These are phyloP conservation scores for Camelina hispida DNA, from an alignment of 345 rosid genomes.

Conservation along the genomic window DNA sequence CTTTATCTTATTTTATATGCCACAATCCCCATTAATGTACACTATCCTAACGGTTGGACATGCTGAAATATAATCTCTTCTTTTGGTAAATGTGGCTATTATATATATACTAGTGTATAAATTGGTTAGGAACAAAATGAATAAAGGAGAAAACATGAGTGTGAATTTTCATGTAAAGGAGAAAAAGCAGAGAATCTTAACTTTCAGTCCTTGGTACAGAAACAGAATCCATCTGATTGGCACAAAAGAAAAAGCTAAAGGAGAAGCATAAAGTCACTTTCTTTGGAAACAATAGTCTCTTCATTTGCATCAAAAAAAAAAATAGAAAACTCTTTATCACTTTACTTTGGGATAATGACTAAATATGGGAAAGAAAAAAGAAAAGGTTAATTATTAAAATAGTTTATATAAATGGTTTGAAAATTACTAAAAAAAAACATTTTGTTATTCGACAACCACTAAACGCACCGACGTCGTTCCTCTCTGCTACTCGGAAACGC, in stretches of 20 bases:
- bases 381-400: not conserved
- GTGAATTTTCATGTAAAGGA: conserved; percentile 22
- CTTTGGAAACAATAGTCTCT: not conserved
- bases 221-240: conserved; percentile 8
- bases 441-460: not conserved
- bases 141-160: conserved; percentile 11
- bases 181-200: conserved; percentile 29
- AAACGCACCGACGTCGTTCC: not conserved
- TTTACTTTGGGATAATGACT: not conserved
- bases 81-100: conserved; percentile 8
- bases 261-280: conserved; percentile 4
- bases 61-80: conserved; percentile 14
- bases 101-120: conserved; percentile 6
- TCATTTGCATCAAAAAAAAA: not conserved
- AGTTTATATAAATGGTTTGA: not conserved
- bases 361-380: not conserved
- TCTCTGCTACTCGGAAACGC: too few relatives aligned
- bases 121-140: not conserved
- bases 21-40: conserved; percentile 7
- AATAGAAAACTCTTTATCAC: not conserved
- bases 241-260: conserved; percentile 6
- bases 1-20: conserved; percentile 10
- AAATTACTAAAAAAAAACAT: too few relatives aligned
- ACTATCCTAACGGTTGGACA: conserved; percentile 3
- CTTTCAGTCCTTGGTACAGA: conserved; percentile 2